phyloP scores from a whole-genome alignment of 1,139 yeast genomes.

The Suhomyces yuchorum region DNA sequence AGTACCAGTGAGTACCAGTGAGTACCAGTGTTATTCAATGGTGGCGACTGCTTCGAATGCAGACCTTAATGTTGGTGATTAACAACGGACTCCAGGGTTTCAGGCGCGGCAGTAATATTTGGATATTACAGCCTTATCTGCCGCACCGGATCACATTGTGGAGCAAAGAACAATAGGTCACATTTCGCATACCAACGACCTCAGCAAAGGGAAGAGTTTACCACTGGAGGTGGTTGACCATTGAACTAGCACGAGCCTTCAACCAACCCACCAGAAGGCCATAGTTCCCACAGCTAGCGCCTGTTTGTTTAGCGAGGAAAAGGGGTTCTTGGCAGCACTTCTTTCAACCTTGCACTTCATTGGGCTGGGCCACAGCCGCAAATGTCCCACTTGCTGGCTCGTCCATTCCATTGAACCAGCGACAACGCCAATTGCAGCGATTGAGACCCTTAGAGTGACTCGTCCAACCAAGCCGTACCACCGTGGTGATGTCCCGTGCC shows the following conservation, averaged over 20 bases:
- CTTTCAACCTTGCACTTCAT: not conserved
- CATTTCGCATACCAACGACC: not conserved
- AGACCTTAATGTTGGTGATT: too few relatives aligned
- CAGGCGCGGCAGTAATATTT: not conserved
- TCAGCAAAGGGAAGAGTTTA: not conserved
- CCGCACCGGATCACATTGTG: not conserved
- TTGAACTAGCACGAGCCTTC: too few relatives aligned
- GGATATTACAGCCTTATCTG: not conserved
- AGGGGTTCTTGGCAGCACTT: not conserved
- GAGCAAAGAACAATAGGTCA: not conserved
- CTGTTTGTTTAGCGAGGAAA: not conserved
- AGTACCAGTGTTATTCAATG: too few relatives aligned
- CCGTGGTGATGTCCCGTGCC: not conserved
- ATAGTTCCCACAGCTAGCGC: not conserved
- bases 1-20: too few relatives aligned
- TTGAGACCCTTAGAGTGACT: too few relatives aligned
- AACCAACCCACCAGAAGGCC: too few relatives aligned
- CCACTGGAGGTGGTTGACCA: too few relatives aligned
- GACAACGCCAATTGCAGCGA: not conserved
- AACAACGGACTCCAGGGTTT: not conserved
- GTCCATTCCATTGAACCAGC: not conserved
- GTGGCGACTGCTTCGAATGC: too few relatives aligned
- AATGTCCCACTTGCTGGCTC: not conserved
- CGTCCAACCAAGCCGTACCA: too few relatives aligned
- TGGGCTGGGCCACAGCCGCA: not conserved